Conservation (phyloP, 2,329 filamentous ascomycete species). For the Penicillium sp. region DNA sequence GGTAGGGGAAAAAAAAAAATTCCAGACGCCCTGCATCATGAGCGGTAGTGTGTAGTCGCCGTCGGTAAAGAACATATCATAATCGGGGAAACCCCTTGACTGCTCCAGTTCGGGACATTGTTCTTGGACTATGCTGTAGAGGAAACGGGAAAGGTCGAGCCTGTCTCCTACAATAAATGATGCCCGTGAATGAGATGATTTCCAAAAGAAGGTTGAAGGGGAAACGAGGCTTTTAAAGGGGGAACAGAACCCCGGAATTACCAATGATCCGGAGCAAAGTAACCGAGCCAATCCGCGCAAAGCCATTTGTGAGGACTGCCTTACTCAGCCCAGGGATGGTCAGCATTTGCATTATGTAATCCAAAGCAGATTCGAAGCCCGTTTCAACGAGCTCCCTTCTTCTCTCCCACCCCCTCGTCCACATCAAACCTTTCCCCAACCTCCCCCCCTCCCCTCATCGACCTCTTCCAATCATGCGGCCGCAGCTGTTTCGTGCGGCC, state of each 20-base stretch:
- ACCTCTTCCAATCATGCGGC: slow-evolving; percentile 57
- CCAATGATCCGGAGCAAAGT: slow-evolving; percentile 24
- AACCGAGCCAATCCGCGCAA: slow-evolving; percentile 39
- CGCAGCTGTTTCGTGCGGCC: slow-evolving; percentile 64
- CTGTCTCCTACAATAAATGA: slow-evolving; percentile 66
- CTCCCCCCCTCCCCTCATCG: slow-evolving; percentile 16
- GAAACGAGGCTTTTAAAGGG: slow-evolving; percentile 23
- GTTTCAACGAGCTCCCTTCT: slow-evolving; percentile 28
- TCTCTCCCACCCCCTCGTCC: slow-evolving; percentile 19
- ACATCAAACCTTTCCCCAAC: slow-evolving; percentile 11
- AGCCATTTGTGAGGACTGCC: slow-evolving; percentile 38
- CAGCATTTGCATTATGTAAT: slow-evolving; percentile 30
- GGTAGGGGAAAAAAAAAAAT: neutral
- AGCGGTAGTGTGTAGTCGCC: slow-evolving; percentile 55
- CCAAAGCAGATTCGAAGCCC: slow-evolving; percentile 30
- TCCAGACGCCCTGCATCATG: neutral
- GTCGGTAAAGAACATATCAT: slow-evolving; percentile 67
- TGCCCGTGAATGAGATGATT: slow-evolving; percentile 59
- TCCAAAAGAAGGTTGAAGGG: slow-evolving; percentile 16
- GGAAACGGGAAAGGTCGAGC: slow-evolving; percentile 54
- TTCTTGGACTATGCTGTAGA: slow-evolving; percentile 64
- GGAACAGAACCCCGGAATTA: slow-evolving; percentile 29
- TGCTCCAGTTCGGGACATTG: slow-evolving; percentile 67
- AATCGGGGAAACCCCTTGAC: slow-evolving; percentile 56
- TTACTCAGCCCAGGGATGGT: slow-evolving; percentile 24